Evolutionary conservation across 768 basidiomycete genomes (phyloP), one percentile per base, ranked within the genome.

Genomic region (Collybia nuda): DNA sequence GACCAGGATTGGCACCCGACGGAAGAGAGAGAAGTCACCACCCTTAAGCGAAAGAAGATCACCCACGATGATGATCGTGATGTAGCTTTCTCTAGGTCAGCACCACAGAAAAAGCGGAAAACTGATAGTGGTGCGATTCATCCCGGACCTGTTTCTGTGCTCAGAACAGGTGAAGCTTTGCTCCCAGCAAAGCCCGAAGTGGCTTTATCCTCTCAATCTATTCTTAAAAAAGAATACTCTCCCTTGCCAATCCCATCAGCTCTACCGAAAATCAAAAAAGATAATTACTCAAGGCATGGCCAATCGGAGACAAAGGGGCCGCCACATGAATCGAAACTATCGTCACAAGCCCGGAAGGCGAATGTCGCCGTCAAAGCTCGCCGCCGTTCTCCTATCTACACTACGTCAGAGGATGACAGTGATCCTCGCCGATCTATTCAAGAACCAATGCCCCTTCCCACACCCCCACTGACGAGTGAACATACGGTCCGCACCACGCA

Each of bases 371-470:
- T 51, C 22, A 83, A 80, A 48, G 47, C 56, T 17, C 74, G 81
- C 40, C 81, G 85, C 40, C 73, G 67, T 38, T 80, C 83, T 2
- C 84, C 82, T 1, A 77, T 82, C 44, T 86, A 84, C 53, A 86
- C 86, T 0, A 85, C 85, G 1, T 84, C 85, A 1, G 84, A 84
- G 35, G 81, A 86, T 44, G 82, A 84, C 59, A 73, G 72, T 19
- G 73, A 78, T 51, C 66, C 65, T 7, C 46, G 37, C 56, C 52
- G 64, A 47, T 42, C 52, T 12, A 53, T 48, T 23, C 15, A 46
- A 29, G 23, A 50, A n/a, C 40, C 47, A 29, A 47, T 38, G 8
- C 46, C 61, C 0, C 52, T 63, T 2, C 63, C 67, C 26, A 63
- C 58, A 22, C 67, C 70, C 8, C 69, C 69, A 19, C 55, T 56